Percentiles rank a stretch among this genome's conserved stretches.
phyloP scores from a whole-genome alignment of 108 stramenopile species.

The Chaetoceros tenuissimus region DNA sequence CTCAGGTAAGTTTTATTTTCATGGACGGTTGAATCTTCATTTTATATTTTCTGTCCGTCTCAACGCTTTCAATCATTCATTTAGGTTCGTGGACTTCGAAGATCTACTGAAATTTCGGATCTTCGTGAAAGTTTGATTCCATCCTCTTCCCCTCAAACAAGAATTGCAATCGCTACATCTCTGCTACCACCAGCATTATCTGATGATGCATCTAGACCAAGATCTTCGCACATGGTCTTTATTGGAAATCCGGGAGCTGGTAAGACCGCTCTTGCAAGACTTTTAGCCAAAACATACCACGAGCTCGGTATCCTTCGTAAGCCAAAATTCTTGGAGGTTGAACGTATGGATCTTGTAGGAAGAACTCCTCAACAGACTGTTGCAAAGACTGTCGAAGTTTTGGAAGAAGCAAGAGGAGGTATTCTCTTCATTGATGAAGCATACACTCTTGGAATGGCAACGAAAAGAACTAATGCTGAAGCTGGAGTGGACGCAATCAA shows the following conservation, averaged over 20 bases:
- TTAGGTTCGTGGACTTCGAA: constrained; percentile 57
- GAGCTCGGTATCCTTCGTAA: constrained; percentile 79
- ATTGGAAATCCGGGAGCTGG: constrained; percentile 93
- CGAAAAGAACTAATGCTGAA: constrained; percentile 58
- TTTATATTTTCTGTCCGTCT: not conserved
- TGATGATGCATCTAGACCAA: constrained; percentile 53
- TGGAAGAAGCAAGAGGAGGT: constrained; percentile 82
- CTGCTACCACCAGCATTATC: constrained; percentile 46
- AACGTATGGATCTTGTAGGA: constrained; percentile 80
- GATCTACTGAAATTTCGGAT: constrained; percentile 80
- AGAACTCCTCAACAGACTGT: constrained; percentile 57
- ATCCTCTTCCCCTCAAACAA: constrained; percentile 35
- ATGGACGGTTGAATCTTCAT: not conserved
- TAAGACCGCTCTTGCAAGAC: constrained; percentile 92
- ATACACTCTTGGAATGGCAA: constrained; percentile 78
- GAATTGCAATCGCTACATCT: constrained; percentile 19
- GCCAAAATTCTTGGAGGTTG: constrained; percentile 84
- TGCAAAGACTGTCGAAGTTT: constrained; percentile 76
- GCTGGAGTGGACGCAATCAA: constrained; percentile 60
- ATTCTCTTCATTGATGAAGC: constrained; percentile 90
- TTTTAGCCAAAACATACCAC: constrained; percentile 84
- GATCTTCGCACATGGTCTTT: constrained; percentile 83
- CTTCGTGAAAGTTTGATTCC: constrained; percentile 73
- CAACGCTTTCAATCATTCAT: constrained; percentile 1
- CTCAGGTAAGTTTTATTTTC: constrained; percentile 48